Base-by-base conservation (phyloP, 345 rosid genomes). In the Punica granatum region DNA sequence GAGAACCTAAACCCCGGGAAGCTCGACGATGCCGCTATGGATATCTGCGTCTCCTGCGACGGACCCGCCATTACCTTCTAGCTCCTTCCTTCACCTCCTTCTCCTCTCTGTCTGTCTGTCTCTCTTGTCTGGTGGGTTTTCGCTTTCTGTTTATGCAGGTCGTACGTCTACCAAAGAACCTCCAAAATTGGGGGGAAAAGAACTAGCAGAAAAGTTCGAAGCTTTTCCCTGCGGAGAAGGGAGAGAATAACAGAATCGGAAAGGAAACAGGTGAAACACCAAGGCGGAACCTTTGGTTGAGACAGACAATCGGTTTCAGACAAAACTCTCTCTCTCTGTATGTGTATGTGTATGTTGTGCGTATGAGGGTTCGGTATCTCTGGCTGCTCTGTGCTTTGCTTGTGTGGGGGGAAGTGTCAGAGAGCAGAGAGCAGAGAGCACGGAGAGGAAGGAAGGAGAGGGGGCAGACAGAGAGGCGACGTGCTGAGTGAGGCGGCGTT, bases 1-100 rank as follows among this genome's bases (percentile, higher is more conserved):
- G 90, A 87, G 73, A 90, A 93, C 63, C 85, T 81, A 58, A 93
- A 93, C 15, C 97, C 96, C 1, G 97, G 97, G 75, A 88, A 90
- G 83, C 78, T 75, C 4, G 90, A 78, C 36, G 94, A 76, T 28
- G 89, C 85, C 33, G 84, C 85, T 7, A 87, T 75, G 0, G 89
- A 69, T 77, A 78, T 73, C 80, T 82, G 87, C 54, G 88, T 86
- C 84, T 90, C 97, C n/a, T 69, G 1, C 85, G 84, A 71, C 77
- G 79, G 11, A 8, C 33, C 78, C 61, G 46, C 63, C 65, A 60
- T 65, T 44, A 30, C 49, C 42, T 13, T 28, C 64, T 65, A 62
- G 16, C 39, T 56, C 59, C n/a, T 10, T 63, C 66, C 21, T 30
- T 0, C 41, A 12, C 71, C n/a, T 30, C n/a, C 19, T 43, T 42